These are phyloP conservation scores for Penicillium nucicola DNA, from an alignment of 495 filamentous ascomycete genomes.

Conservation along the genomic window DNA sequence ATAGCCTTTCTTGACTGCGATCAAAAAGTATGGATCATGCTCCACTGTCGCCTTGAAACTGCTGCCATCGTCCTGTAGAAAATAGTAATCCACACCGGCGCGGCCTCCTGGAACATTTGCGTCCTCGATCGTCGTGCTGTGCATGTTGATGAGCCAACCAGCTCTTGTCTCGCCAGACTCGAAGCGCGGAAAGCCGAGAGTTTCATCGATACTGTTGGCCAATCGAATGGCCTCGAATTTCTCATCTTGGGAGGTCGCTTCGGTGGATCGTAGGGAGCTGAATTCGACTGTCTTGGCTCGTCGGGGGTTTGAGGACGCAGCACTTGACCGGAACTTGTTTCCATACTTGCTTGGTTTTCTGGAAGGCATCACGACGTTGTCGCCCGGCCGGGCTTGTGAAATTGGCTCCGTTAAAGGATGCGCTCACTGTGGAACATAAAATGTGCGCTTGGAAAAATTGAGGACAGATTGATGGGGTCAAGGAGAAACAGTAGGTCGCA, in stretches of 20 bases:
- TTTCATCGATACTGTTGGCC: conserved; percentile 88
- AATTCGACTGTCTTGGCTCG: conserved; percentile 75
- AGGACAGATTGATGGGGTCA: conserved; percentile 3
- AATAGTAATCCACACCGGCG: conserved; percentile 94
- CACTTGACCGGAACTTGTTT: conserved; percentile 49
- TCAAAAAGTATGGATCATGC: conserved; percentile 94
- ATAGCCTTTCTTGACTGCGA: conserved; percentile 82
- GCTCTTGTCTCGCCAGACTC: conserved; percentile 81
- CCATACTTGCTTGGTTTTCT: conserved; percentile 55
- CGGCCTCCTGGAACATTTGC: conserved; percentile 75
- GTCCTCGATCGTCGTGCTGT: conserved; percentile 83
- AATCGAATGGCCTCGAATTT: conserved; percentile 80
- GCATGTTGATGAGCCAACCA: conserved; percentile 95
- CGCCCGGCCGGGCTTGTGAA: conserved; percentile 25
- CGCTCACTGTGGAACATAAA: conserved; percentile 26
- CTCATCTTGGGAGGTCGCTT: conserved; percentile 82
- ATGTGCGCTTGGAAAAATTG: conserved; percentile 3
- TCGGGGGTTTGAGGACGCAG: conserved; percentile 49
- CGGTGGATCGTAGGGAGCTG: conserved; percentile 65
- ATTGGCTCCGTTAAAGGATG: conserved; percentile 9
- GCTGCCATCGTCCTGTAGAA: conserved; percentile 86
- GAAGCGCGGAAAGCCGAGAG: conserved; percentile 88
- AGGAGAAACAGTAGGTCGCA: neutral
- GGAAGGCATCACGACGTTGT: conserved; percentile 50
- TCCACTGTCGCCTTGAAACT: conserved; percentile 96